These are phyloP conservation scores for Trametes cingulata DNA, from an alignment of 768 basidiomycete species.

Conservation along the genomic window DNA sequence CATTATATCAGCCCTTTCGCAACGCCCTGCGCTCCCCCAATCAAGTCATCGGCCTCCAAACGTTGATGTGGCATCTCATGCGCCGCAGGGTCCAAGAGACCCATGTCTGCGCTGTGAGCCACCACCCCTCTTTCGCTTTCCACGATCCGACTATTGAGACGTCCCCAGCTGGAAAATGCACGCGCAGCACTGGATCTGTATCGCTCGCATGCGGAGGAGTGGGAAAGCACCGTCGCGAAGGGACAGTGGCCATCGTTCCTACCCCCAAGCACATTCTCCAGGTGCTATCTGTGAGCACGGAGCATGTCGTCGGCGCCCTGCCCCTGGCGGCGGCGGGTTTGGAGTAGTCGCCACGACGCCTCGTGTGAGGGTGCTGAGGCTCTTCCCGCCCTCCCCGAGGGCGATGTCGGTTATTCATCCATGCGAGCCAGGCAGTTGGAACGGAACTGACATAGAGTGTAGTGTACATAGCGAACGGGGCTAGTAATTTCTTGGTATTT, in stretches of 20 bases:
- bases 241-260: slow-evolving; percentile 76
- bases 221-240: slow-evolving; percentile 61
- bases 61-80: slow-evolving; percentile 83
- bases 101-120: slow-evolving; percentile 68
- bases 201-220: slow-evolving; percentile 58
- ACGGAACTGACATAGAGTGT: neutral
- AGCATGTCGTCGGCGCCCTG: neutral
- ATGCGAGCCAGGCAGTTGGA: neutral
- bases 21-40: slow-evolving; percentile 66
- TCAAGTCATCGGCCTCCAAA: slow-evolving; percentile 72
- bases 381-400: neutral
- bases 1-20: slow-evolving; percentile 79
- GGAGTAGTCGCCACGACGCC: neutral
- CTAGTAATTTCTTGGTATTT: slow-evolving; percentile 7
- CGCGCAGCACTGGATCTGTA: slow-evolving; percentile 56
- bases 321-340: neutral
- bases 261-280: slow-evolving; percentile 78
- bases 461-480: slow-evolving; percentile 6
- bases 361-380: slow-evolving; percentile 11
- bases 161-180: slow-evolving; percentile 70
- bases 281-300: slow-evolving; percentile 61
- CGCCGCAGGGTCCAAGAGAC: slow-evolving; percentile 73
- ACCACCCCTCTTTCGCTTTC: neutral
- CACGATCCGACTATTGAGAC: slow-evolving; percentile 1
- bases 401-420: neutral